Percentiles rank a stretch among this genome's conserved stretches.
Conservation (phyloP, 768 basidiomycete genomes). For the Boletus reticulatus region DNA sequence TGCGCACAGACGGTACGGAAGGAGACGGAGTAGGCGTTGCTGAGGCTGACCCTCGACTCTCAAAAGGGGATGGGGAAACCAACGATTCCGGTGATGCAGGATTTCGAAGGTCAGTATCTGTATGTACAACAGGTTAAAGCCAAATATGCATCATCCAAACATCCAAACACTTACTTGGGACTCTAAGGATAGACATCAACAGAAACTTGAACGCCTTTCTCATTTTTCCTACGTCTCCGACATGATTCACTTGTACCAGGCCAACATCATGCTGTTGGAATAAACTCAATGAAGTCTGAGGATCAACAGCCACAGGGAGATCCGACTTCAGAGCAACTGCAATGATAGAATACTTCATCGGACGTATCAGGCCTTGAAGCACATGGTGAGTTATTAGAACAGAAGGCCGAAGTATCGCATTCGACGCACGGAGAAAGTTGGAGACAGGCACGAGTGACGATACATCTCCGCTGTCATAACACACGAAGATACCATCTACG, state of each 20-base stretch:
- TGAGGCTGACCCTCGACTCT: slow-evolving; percentile 45
- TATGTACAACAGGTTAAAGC: slow-evolving; percentile 18
- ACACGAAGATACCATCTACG: slow-evolving; percentile 80
- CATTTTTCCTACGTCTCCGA: slow-evolving; percentile 65
- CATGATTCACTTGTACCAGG: slow-evolving; percentile 68
- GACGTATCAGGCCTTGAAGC: slow-evolving; percentile 52
- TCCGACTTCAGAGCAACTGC: slow-evolving; percentile 91
- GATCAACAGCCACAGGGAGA: slow-evolving; percentile 55
- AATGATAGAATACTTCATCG: slow-evolving; percentile 59
- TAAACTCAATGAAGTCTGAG: slow-evolving; percentile 47
- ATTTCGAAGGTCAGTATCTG: slow-evolving; percentile 54
- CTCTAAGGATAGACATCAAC: slow-evolving; percentile 60
- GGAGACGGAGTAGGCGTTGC: slow-evolving; percentile 53
- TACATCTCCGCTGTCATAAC: slow-evolving; percentile 71
- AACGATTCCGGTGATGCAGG: slow-evolving; percentile 69
- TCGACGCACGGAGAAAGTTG: slow-evolving; percentile 65
- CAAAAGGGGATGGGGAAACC: slow-evolving; percentile 52
- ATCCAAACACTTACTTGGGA: slow-evolving; percentile 32
- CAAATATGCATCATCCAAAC: not conserved
- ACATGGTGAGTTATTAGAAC: slow-evolving; percentile 9
- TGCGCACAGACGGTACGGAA: slow-evolving; percentile 33
- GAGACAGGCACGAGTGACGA: slow-evolving; percentile 66
- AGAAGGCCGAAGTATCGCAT: not conserved
- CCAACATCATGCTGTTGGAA: slow-evolving; percentile 69
- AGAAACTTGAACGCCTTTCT: slow-evolving; percentile 71